Base-by-base conservation (phyloP, 371 early-diverging fungal genomes). In the Coemansia sp. region DNA sequence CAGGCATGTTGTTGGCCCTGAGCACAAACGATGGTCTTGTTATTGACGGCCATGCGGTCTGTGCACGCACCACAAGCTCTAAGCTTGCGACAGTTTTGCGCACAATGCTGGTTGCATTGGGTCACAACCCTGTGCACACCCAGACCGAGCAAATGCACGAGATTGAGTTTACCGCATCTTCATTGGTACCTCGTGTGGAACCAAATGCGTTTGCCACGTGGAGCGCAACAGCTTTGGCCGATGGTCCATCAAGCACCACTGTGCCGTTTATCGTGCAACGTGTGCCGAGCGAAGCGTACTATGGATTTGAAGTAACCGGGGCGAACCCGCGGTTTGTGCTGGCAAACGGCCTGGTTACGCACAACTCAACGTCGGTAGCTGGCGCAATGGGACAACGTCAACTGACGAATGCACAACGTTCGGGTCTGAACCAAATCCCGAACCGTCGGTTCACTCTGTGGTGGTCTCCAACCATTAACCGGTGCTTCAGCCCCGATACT, bases 391-490 rank as follows among this genome's bases (percentile, higher is more conserved):
- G 87, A 72, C 94, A 90, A 86, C 98, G 97, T 84, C 98, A 97
- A 82, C 84, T 97, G 62, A 99, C 98, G 61, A 98, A 96, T 69
- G 99, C 99, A n/a, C 99, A 99, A 83, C 87, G 99, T 55, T 90
- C 92, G 55, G 99, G 99, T 86, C 83, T 98, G 78, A 96, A 96
- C 80, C 96, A 98, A 84, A 97, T 99, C 84, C 99, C 99, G 42
- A 99, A 99, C 84, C 95, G 98, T 88, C 95, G 99, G 64, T 99
- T 99, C 85, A 98, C 97, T 3, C 87, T 99, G 40, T 99, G 99
- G 99, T 99, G 99, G 99, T 95, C 95, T 33, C 99, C 99, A 9
- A 98, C 99, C 2, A 97, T 99, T 78, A 99, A 99, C 79, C 89
- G 95, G 59, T 71, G 71, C 28, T 52, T 71, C 37, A 57, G 58